Base-by-base conservation (phyloP, 2,329 filamentous ascomycete genomes). In the Fusarium secorum region DNA sequence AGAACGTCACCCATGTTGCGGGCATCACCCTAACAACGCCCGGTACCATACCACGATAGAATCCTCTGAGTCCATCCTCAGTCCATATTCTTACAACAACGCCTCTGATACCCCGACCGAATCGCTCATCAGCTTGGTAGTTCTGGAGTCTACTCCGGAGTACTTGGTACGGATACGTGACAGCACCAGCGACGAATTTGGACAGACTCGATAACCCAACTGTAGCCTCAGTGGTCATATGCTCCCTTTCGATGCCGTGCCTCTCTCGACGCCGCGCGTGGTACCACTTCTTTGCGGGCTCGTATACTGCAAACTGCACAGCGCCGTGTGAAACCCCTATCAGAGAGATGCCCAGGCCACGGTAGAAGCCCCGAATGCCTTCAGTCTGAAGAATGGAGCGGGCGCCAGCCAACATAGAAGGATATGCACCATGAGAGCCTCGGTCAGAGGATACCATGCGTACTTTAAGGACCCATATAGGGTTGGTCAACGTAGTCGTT, bases 391-490 rank as follows among this genome's bases (percentile, higher is more conserved):
- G 87, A 24, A 99, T 88, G 46, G 89, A 86, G 39, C 80, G 80
- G 4, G 90, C 87, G 32, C 96, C 96, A 52, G 90, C 86, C 71
- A 86, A 83, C 85, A 98, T 93, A 71, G 89, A 91, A 20, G 88
- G 86, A 81, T 99, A 99, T 3, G 95, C 96, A 18, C 94, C 94
- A 4, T 86, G 88, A 10, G 89, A 86, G 59, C 88, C 85, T 53
- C 89, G 88, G 72, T 96, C 93, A 7, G 93, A 95, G 33, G 94
- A 94, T 28, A 98, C 85, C 94, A 99, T 98, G 70, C 96, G 92
- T 13, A 95, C 98, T 85, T 98, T 98, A 79, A 99, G 90, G 5
- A 99, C 96, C 96, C 96, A 99, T 75, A 99, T 91, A 5, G 96
- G 96, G 79, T 98, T 98, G 33, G 96, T 98, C 72, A 95, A 86